Evolutionary conservation across 352 stramenopile genomes (phyloP).

Genomic region (Phytophthora quininea): DNA sequence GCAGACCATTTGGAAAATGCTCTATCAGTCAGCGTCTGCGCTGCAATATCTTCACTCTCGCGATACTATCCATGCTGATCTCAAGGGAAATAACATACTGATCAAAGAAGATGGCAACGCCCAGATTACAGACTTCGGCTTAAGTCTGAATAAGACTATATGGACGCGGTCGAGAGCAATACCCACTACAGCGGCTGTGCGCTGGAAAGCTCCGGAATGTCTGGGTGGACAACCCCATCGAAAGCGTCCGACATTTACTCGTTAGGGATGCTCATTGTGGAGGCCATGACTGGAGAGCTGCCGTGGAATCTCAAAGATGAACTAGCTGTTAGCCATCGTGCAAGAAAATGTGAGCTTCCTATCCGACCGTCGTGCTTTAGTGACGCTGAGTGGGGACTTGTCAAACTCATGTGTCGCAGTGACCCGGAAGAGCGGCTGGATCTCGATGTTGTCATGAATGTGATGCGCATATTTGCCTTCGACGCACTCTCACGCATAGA

Average conservation of each 20-base stretch:
- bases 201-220: not conserved
- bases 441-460: no score
- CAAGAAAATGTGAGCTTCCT: not conserved
- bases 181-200: not conserved
- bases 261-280: not conserved
- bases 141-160: not conserved
- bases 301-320: not conserved
- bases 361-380: not conserved
- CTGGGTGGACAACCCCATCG: not conserved
- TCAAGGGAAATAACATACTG: not conserved
- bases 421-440: no score
- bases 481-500: constrained; percentile 1
- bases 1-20: not conserved
- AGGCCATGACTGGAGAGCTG: not conserved
- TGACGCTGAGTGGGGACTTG: not conserved
- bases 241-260: not conserved
- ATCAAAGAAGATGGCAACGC: not conserved
- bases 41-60: not conserved
- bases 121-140: not conserved
- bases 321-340: not conserved
- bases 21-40: not conserved
- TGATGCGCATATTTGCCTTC: no score
- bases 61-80: not conserved
- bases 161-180: not conserved
- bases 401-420: no score